Base-by-base conservation (phyloP, 176 grass and related monocot genomes). In the Avena eriantha region DNA sequence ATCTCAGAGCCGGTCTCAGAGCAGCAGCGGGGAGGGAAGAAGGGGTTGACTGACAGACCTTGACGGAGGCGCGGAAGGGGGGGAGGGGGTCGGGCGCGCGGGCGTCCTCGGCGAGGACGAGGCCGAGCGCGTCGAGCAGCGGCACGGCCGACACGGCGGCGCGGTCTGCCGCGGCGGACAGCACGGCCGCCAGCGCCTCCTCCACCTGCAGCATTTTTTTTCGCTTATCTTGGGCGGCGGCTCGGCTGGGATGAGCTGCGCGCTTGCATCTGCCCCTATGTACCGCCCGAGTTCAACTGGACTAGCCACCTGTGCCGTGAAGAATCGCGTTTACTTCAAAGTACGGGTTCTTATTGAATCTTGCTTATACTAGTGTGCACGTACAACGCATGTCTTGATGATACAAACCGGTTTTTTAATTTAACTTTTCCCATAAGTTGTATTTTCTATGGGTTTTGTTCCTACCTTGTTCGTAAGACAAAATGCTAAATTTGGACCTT, bases 61-160 rank as follows among this genome's bases (percentile, higher is more conserved):
- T 96, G 77, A 98, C 76, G 70, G 96, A 98, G 58, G 92, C 96
- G 22, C 90, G 90, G 86, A 93, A 98, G 57, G 92, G 96, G 83
- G 96, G 96, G 31, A 98, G 83, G 1, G 93, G 96, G 51, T 94
- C 90, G 29, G 80, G 90, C 18, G 93, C 86, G 69, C 80, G 58
- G 67, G 92, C 87, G 81, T 94, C 93, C 92, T 93, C 90, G 3
- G 90, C 92, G 78, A 98, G 83, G 65, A 96, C 89, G 61, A 92
- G 92, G 4, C 90, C 90, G 35, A 96, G 87, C 36, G 96, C 96
- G 13, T 94, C 93, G 56, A 70, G 85, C 35, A 96, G 81, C 17
- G 92, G 64, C 57, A 98, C 90, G 84, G 70, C 14, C 7, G 43
- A 73, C 13, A 77, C 31, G 2, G 15, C 65, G 6, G 90, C 82